These are phyloP conservation scores for Penicillium aurantiogriseum DNA, from an alignment of 2,329 filamentous ascomycete species.

Conservation along the genomic window DNA sequence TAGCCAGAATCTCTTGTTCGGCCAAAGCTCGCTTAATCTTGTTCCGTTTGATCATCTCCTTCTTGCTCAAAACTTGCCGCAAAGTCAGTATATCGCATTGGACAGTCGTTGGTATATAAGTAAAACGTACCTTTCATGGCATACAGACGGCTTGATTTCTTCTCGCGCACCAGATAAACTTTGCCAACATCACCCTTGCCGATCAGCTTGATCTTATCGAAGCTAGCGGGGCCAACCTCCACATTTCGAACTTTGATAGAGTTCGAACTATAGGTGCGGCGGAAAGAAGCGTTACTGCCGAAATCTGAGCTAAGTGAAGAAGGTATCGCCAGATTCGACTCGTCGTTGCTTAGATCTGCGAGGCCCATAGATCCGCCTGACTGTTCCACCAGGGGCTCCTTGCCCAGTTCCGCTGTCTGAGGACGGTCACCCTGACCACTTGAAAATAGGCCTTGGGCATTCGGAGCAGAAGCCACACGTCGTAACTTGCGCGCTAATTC, in stretches of 20 bases:
- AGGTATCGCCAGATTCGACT: conserved; percentile 32
- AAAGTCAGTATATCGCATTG: conserved; percentile 39
- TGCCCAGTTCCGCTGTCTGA: conserved; percentile 80
- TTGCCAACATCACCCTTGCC: conserved; percentile 98
- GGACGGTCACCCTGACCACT: conserved; percentile 65
- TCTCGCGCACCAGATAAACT: conserved; percentile 94
- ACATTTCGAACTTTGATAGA: conserved; percentile 98
- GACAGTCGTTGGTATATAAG: not conserved
- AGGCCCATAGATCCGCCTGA: conserved; percentile 54
- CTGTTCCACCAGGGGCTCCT: conserved; percentile 69
- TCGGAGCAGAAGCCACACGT: conserved; percentile 92
- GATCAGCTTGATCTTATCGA: conserved; percentile 99
- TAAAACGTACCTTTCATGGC: conserved; percentile 86
- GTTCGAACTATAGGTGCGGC: conserved; percentile 96
- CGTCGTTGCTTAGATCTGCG: conserved; percentile 45
- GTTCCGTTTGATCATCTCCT: conserved; percentile 99
- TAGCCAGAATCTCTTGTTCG: conserved; percentile 96
- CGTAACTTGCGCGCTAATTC: conserved; percentile 89
- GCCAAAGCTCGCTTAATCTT: conserved; percentile 98
- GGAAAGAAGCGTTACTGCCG: conserved; percentile 70
- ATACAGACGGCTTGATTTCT: conserved; percentile 93
- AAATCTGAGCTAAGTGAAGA: conserved; percentile 51
- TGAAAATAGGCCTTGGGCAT: conserved; percentile 88
- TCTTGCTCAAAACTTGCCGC: conserved; percentile 84
- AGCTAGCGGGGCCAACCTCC: conserved; percentile 90